Evolutionary conservation across 208 protist genomes (phyloP).

Genomic region (Acanthamoeba quina): DNA sequence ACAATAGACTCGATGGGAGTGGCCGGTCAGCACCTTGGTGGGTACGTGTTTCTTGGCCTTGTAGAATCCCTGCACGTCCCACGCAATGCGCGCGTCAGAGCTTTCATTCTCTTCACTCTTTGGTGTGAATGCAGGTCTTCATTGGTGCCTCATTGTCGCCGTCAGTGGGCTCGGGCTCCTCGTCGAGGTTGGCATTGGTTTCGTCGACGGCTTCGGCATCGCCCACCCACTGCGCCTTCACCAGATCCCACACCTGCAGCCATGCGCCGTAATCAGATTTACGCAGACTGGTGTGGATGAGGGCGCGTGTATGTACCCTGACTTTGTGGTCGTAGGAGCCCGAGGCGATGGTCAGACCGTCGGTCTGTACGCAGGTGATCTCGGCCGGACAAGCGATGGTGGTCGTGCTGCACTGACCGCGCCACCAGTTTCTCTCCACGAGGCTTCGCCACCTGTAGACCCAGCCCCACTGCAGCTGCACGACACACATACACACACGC

Average conservation of each 20-base stretch:
- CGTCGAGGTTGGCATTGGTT: background rate
- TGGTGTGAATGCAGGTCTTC: too few species aligned
- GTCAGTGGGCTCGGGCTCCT: background rate
- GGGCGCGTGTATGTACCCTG: background rate
- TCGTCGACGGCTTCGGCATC: conserved; percentile 46
- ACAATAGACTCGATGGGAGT: conserved; percentile 49
- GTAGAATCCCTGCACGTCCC: background rate
- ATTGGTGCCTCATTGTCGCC: conserved; percentile 2
- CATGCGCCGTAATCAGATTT: background rate
- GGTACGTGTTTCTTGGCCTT: conserved; percentile 28
- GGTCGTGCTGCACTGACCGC: conserved; percentile 22
- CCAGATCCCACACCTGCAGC: background rate
- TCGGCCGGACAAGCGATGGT: conserved; percentile 34
- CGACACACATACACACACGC: too few species aligned
- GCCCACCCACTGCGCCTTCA: conserved; percentile 6
- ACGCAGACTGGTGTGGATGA: background rate
- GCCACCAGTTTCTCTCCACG: conserved; percentile 44
- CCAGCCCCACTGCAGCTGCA: conserved; percentile 41
- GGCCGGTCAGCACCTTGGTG: conserved; percentile 2
- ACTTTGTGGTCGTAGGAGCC: too few species aligned
- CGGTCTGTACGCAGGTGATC: conserved; percentile 60
- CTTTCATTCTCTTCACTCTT: too few species aligned
- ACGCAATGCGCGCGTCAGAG: background rate
- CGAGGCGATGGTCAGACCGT: too few species aligned
- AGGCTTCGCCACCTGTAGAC: conserved; percentile 37